Evolutionary conservation across 441 rosid genomes (phyloP).

Genomic region (Eutrema salsugineum): DNA sequence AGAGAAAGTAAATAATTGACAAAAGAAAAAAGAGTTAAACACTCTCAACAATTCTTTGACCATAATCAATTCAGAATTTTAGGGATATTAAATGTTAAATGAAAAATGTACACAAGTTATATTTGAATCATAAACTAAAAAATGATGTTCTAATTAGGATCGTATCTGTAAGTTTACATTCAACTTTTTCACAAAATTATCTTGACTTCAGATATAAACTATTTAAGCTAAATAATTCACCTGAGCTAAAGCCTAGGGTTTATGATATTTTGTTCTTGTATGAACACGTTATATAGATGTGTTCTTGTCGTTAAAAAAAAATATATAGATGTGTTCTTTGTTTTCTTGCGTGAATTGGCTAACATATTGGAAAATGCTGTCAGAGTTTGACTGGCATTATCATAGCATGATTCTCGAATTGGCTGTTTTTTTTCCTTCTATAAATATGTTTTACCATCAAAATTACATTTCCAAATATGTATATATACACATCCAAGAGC

Average conservation of each 20-base stretch:
- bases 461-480: constrained; percentile 11
- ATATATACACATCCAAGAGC: constrained; percentile 10
- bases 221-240: not conserved
- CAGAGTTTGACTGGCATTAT: constrained; percentile 32
- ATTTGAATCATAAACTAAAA: not conserved
- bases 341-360: constrained; percentile 20
- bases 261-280: constrained; percentile 19
- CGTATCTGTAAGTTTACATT: not conserved
- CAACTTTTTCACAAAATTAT: not conserved
- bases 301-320: too few relatives aligned
- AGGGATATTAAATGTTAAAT: not conserved
- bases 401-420: constrained; percentile 17
- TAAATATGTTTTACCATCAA: not conserved
- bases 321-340: constrained; percentile 15
- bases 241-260: constrained; percentile 14
- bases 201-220: not conserved
- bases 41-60: not conserved
- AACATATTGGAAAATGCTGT: constrained; percentile 17
- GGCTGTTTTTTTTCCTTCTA: not conserved
- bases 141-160: not conserved
- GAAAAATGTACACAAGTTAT: not conserved
- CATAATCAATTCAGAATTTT: not conserved
- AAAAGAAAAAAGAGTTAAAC: not conserved
- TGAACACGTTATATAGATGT: constrained; percentile 24
- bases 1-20: not conserved